These are phyloP conservation scores for Citrus inodora DNA, from an alignment of 345 rosid species.

Conservation along the genomic window DNA sequence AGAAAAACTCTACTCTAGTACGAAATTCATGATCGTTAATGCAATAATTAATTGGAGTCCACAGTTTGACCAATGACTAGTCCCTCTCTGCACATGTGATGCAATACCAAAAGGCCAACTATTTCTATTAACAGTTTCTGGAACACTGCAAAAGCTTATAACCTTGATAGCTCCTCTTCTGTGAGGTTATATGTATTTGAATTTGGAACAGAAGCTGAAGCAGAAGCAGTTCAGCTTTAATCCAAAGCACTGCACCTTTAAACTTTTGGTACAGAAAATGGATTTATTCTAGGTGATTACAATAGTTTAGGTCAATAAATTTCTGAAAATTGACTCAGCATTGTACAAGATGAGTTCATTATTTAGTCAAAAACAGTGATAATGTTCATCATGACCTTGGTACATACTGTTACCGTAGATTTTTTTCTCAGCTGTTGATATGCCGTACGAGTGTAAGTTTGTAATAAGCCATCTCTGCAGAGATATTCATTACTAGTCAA, in stretches of 20 bases:
- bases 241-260: slow-evolving; percentile 5
- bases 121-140: slow-evolving; percentile 10
- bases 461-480: neutral
- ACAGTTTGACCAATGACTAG: slow-evolving; percentile 35
- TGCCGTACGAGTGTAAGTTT: neutral
- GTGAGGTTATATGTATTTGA: neutral
- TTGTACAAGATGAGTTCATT: neutral
- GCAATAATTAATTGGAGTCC: slow-evolving; percentile 1
- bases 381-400: neutral
- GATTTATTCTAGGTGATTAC: neutral
- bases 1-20: neutral
- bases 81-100: slow-evolving; percentile 10
- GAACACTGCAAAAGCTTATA: slow-evolving; percentile 22
- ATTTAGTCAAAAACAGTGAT: neutral
- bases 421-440: neutral
- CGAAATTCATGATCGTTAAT: slow-evolving; percentile 2
- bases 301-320: neutral
- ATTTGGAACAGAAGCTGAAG: neutral
- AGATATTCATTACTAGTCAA: neutral
- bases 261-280: slow-evolving; percentile 5
- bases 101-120: slow-evolving; percentile 13
- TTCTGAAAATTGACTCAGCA: neutral
- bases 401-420: neutral
- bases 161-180: slow-evolving; percentile 22
- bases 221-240: slow-evolving; percentile 13